Base-by-base conservation (phyloP, 768 basidiomycete species). In the Pleurotus platypus region DNA sequence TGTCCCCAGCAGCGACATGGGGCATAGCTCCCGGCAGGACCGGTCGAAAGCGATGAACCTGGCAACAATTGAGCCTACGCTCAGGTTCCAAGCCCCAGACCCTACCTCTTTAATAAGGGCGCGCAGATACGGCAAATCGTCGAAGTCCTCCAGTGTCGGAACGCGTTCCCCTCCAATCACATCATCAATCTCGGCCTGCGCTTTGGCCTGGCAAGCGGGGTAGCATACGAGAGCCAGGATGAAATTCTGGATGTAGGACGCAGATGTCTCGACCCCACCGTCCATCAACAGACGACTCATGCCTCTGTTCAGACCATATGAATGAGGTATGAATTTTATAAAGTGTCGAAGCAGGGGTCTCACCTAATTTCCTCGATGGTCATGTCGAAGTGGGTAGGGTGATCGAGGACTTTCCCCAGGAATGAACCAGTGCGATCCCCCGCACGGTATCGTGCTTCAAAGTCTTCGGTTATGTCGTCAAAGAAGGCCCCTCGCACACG, bases 401-500 rank as follows among this genome's bases (percentile, higher is more conserved):
- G 64, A 30, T 55, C 49, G 8, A 72, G 55, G 15, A 71, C 55
- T 20, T 66, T 60, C 58, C 74, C 73, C 62, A 73, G 64, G 50
- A 66, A 74, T 45, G 63, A 63, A 3, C 69, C 73, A 40, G 63
- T 69, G 11, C 58, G 61, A 18, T 61, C 46, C 7, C 70, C 70
- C 15, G 57, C 61, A 30, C 53, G 49, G 12, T 72, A 26, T 4
- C 72, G 58, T 16, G 60, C 60, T 56, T 68, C 62, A 12, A 61
- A 65, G 35, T 65, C 62, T 5, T 65, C 61, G 18, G 72, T 53
- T 9, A 73, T 58, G 2, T 66, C 61, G 27, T 68, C 66, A 55
- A 72, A 74, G n/a, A 74, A 50, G 8, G 57, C 53, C n/a, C 66
- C 63, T 49, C 73, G 73, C 15, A 68, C 42, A 1, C 22, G 50